Base-by-base conservation (phyloP, 2,329 filamentous ascomycete genomes). In the Pseudocercospora vitis region DNA sequence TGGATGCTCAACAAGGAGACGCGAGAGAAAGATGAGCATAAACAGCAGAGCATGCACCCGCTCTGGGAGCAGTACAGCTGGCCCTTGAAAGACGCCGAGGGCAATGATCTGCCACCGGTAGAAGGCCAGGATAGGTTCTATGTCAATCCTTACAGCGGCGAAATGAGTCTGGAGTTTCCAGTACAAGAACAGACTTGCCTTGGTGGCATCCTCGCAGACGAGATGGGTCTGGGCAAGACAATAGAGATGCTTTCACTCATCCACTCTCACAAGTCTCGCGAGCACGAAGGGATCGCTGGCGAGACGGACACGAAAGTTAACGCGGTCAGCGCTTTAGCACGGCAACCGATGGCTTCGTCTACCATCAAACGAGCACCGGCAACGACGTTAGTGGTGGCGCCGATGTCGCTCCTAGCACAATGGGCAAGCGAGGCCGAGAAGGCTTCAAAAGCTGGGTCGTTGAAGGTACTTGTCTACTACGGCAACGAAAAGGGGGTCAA, bases 1-100 rank as follows among this genome's bases (percentile, higher is more conserved):
- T 99, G 94, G 94, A 96, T 99, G 91, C 79, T 97, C 59, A 81
- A 85, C 3, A 97, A 97, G 69, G 94, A 99, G 70, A 92, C 85
- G 64, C 84, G 95, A 59, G 81, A 88, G 57, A 85, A 84, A 61
- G 80, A 83, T 8, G 81, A 84, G 23, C 71, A 76, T 31, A 83
- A 84, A 50, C 85, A 91, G 64, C 77, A 78, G 3, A 96, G 91
- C 0, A 96, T 99, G 89, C 91, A 99, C 71, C 94, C 94, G 0
- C 72, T 99, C 0, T 99, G 94, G 94, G 94, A 99, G 72, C 89
- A 97, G 68, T 99, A 99, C 64, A 70, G 75, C 1, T 99, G 91
- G 91, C 94, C 94, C 0, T 76, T 77, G 0, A 91, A 91, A 67
- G 94, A 99, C 71, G 85, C 88, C 31, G 88, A 97, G 61, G 91